Evolutionary conservation across 805 yeast genomes (phyloP).

Genomic region (Isabelozyma pseudorhagii): DNA sequence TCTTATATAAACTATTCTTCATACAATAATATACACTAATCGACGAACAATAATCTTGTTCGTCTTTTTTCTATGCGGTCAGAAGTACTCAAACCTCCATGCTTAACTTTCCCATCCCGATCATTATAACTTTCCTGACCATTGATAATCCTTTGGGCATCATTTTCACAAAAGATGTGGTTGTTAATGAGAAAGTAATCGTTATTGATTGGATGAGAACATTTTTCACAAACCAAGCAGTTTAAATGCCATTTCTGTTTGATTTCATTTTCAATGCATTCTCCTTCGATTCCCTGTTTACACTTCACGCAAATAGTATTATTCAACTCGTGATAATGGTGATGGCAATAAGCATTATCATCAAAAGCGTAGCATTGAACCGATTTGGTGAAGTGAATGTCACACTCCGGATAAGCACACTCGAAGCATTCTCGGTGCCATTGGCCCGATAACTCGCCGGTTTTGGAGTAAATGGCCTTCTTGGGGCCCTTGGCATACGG

Average conservation of each 20-base stretch:
- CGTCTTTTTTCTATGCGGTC: slow-evolving; percentile 43
- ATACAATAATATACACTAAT: slow-evolving; percentile 9
- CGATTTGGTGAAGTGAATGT: slow-evolving; percentile 51
- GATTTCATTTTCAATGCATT: slow-evolving; percentile 76
- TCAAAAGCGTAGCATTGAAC: slow-evolving; percentile 71
- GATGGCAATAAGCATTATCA: slow-evolving; percentile 79
- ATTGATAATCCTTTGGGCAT: slow-evolving; percentile 28
- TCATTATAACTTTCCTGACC: slow-evolving; percentile 19
- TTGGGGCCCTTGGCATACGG: slow-evolving; percentile 32
- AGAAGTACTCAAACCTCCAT: slow-evolving; percentile 19
- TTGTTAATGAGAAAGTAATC: slow-evolving; percentile 57
- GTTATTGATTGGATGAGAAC: slow-evolving; percentile 46
- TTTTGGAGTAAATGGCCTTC: slow-evolving; percentile 79
- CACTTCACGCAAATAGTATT: slow-evolving; percentile 74
- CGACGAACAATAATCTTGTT: slow-evolving; percentile 38
- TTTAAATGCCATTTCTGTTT: slow-evolving; percentile 69
- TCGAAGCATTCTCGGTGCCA: slow-evolving; percentile 91
- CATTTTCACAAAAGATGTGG: slow-evolving; percentile 50
- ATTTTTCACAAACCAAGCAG: slow-evolving; percentile 69
- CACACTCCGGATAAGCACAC: slow-evolving; percentile 59
- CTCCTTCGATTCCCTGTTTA: slow-evolving; percentile 79
- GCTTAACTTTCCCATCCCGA: slow-evolving; percentile 13
- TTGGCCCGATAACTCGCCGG: slow-evolving; percentile 81
- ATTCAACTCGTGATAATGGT: slow-evolving; percentile 73
- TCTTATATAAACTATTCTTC: neutral